Percentiles rank a stretch among this genome's conserved stretches.
phyloP scores from a whole-genome alignment of 2,329 filamentous ascomycete species.

The Sarocladium strictum region DNA sequence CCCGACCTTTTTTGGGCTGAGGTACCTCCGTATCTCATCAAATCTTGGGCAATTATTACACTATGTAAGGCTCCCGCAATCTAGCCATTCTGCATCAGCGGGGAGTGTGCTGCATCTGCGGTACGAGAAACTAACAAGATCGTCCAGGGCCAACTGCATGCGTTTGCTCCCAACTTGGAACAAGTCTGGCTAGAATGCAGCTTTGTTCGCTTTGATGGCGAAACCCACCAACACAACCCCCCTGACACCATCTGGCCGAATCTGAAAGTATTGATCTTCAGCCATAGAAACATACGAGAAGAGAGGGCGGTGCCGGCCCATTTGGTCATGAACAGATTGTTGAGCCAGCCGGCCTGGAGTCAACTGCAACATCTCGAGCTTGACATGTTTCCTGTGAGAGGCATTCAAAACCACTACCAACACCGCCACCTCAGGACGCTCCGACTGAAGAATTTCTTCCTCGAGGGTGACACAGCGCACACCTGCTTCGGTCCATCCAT shows the following conservation, averaged over 20 bases:
- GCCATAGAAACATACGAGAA: background rate
- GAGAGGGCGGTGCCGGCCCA: background rate
- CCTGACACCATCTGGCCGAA: constrained; percentile 19
- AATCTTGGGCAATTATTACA: background rate
- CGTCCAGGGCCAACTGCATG: background rate
- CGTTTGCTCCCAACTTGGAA: constrained; percentile 19
- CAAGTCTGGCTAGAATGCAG: constrained; percentile 22
- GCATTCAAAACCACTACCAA: background rate
- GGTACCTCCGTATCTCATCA: background rate
- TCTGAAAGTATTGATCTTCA: constrained; percentile 22
- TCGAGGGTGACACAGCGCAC: constrained; percentile 19
- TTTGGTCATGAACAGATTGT: background rate
- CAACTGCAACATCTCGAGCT: constrained; percentile 12
- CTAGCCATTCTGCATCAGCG: too few relatives aligned
- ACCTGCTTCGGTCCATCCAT: constrained; percentile 21
- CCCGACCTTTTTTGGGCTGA: background rate
- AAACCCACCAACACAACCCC: background rate
- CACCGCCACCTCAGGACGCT: constrained; percentile 19
- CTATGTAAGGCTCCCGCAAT: background rate
- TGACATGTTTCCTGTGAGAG: background rate
- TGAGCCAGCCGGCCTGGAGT: background rate
- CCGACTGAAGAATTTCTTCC: constrained; percentile 20
- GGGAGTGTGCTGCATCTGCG: too few relatives aligned
- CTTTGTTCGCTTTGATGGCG: background rate
- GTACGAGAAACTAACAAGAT: too few relatives aligned